These are phyloP conservation scores for Mimosa pudica DNA, from an alignment of 306 rosid genomes.

Conservation along the genomic window DNA sequence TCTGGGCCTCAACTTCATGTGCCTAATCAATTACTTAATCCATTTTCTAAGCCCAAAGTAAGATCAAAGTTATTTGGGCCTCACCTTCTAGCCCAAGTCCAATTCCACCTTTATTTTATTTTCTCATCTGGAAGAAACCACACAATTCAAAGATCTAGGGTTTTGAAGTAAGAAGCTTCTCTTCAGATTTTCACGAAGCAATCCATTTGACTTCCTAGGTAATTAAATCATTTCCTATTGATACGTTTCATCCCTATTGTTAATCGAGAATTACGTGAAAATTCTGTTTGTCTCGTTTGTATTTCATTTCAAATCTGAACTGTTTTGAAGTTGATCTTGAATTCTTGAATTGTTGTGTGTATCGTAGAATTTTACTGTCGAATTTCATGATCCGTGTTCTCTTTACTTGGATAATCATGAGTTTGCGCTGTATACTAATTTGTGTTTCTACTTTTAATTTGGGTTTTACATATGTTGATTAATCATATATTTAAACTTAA, in stretches of 20 bases:
- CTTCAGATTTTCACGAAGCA: neutral
- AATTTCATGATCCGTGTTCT: neutral
- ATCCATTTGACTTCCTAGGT: neutral
- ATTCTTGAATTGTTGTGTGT: no score
- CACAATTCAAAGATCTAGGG: neutral
- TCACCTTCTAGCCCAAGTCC: no score
- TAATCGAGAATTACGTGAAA: neutral
- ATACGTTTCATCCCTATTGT: neutral
- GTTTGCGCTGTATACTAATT: no score
- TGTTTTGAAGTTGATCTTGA: neutral
- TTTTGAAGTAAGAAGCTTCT: constrained; percentile 5
- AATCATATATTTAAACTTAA: no score
- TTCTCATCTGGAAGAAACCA: neutral
- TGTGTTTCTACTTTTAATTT: no score
- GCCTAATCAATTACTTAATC: neutral
- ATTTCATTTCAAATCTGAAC: neutral
- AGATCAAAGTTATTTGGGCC: no score
- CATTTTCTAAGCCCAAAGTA: neutral
- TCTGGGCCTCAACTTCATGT: neutral
- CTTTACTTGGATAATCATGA: neutral
- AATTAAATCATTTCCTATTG: neutral
- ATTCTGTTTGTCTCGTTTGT: neutral
- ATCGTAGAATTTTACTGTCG: neutral
- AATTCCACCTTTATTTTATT: no score
- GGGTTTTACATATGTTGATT: no score